Base-by-base conservation (phyloP, 805 yeast genomes). In the Candida silvicultrix region DNA sequence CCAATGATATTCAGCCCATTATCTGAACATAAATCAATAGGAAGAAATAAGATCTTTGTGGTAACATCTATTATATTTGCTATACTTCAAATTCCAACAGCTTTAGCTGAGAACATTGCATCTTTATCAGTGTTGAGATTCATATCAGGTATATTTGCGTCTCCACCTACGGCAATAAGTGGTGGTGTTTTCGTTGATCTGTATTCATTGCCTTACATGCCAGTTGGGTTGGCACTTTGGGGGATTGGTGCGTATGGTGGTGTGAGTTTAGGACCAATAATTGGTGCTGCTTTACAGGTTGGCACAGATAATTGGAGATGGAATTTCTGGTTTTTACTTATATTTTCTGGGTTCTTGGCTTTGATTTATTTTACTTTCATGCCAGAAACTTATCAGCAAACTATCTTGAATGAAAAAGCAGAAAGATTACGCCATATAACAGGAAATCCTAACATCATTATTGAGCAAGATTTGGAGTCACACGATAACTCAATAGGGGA, bases 1-100 rank as follows among this genome's bases (percentile, higher is more conserved):
- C 84, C 84, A 2, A 65, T 80, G 66, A 50, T 78, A 2, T 74
- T 78, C 44, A 74, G 83, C 0, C 85, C 86, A 4, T 52, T 81
- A 49, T 73, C 81, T 14, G 86, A 81, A 57, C 68, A 75, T 41
- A 74, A 80, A 2, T 57, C 60, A 4, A 58, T 77, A 41, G 85
- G 85, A 14, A 69, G 85, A 49, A 75, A 75, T 45, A 64, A 70
- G 28, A 69, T 77, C 37, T 80, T 78, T 49, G 64, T 72, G 31
- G 42, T 62, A 19, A 68, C 83, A 2, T 60, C 78, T 34, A 62
- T 76, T 45, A 39, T 77, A 2, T 81, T 77, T 50, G 57, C 68
- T 45, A 61, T 76, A 11, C 60, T 81, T 36, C 85, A 80, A 54
- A 73, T 81, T 32, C 83, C 83, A 29, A 68, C 75, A 37, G 84